These are phyloP conservation scores for Trypethelium eluteriae DNA, from an alignment of 495 filamentous ascomycete species.

Conservation along the genomic window DNA sequence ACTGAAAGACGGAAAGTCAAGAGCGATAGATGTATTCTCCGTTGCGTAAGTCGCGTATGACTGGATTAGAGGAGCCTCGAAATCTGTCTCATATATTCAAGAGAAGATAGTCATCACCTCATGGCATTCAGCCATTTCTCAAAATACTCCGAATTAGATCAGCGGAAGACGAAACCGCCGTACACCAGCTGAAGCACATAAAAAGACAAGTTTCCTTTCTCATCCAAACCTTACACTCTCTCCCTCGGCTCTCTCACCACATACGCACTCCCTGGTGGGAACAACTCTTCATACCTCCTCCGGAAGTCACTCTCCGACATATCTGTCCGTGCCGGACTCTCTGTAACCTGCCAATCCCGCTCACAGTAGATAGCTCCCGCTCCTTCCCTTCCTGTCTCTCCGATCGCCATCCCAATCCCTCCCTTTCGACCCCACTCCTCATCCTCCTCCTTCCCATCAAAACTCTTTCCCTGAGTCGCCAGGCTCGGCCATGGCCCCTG, in stretches of 20 bases:
- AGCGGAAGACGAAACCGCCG: no score
- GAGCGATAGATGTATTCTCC: not conserved
- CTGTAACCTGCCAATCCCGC: not conserved
- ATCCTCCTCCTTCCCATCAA: not conserved
- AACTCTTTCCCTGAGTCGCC: not conserved
- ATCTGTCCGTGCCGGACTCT: not conserved
- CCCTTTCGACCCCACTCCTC: not conserved
- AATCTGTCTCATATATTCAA: not conserved
- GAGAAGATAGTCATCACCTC: not conserved
- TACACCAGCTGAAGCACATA: not conserved
- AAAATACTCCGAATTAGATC: not conserved
- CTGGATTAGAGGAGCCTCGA: not conserved
- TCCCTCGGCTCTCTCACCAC: slow-evolving; percentile 6
- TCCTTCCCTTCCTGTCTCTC: not conserved
- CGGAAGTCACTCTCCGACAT: slow-evolving; percentile 1
- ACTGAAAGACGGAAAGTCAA: not conserved
- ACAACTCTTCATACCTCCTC: slow-evolving; percentile 4
- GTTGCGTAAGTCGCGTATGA: not conserved
- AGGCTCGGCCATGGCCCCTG: slow-evolving; percentile 5
- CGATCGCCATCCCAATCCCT: not conserved
- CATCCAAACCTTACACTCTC: not conserved
- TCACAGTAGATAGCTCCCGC: not conserved
- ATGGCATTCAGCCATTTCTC: not conserved
- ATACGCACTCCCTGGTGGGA: not conserved
- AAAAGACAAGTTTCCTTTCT: not conserved